phyloP scores from a whole-genome alignment of 208 protist genomes.

The Strigomonas galati region DNA sequence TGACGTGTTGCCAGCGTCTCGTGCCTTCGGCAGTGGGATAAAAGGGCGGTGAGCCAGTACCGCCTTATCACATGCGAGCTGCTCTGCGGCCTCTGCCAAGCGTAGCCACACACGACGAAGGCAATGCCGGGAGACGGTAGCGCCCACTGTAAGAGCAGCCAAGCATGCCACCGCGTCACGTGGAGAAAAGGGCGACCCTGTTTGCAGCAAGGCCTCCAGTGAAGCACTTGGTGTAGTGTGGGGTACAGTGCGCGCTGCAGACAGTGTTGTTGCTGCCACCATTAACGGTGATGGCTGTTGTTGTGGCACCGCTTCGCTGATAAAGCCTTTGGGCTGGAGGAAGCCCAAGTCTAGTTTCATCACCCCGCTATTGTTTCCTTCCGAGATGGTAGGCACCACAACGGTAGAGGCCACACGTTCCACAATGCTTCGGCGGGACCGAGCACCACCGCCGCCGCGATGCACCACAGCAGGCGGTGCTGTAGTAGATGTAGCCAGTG shows the following conservation, averaged over 20 bases:
- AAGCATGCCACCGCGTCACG: background rate
- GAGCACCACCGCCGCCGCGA: too few relatives aligned
- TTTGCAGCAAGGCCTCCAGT: background rate
- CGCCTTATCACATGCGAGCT: too few relatives aligned
- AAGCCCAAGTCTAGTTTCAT: background rate
- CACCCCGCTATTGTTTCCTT: background rate
- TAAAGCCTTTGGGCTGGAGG: slow-evolving; percentile 9
- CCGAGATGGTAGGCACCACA: background rate
- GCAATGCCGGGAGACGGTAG: background rate
- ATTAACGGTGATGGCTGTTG: too few relatives aligned
- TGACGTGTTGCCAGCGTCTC: too few relatives aligned
- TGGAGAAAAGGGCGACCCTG: background rate
- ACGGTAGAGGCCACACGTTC: background rate
- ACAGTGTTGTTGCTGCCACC: too few relatives aligned
- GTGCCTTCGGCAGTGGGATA: background rate
- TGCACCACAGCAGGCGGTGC: too few relatives aligned
- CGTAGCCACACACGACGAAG: background rate
- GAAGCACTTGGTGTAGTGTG: too few relatives aligned
- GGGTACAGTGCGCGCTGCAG: too few relatives aligned
- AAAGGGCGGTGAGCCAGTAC: too few relatives aligned
- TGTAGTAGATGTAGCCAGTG: too few relatives aligned
- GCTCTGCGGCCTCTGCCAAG: background rate
- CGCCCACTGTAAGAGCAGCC: background rate
- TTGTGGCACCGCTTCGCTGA: too few relatives aligned
- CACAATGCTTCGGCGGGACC: background rate